A percentile compares a stretch with the other conserved stretches of the same genome.
Evolutionary conservation across 345 rosid genomes (phyloP).

Genomic region (Arabis hirsuta): DNA sequence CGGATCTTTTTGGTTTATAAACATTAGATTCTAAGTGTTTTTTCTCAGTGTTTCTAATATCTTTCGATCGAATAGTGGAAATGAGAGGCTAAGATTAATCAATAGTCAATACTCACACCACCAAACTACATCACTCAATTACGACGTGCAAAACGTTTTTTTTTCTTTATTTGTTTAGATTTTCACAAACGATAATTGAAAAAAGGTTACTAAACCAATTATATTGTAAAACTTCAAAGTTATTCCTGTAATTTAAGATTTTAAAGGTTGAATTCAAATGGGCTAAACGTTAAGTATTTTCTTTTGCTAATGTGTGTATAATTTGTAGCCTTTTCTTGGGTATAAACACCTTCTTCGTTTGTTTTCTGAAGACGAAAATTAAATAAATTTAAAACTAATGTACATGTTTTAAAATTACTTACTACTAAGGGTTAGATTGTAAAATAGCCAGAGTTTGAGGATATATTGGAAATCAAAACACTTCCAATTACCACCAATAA

Average conservation of each 20-base stretch:
- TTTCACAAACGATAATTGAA: not conserved
- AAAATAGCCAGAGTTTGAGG: slow-evolving; percentile 13
- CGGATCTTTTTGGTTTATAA: slow-evolving; percentile 15
- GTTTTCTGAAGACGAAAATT: no score
- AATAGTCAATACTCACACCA: not conserved
- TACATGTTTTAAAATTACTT: not conserved
- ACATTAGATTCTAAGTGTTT: slow-evolving; percentile 5
- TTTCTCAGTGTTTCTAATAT: not conserved
- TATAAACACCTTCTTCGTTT: no score
- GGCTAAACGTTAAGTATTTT: no score
- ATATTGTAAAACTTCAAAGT: not conserved
- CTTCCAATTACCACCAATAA: not conserved
- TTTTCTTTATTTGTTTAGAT: not conserved
- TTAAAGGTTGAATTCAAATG: no score
- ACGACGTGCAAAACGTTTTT: slow-evolving; percentile 25
- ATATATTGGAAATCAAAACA: slow-evolving; percentile 18
- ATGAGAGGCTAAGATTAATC: no score
- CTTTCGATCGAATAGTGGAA: not conserved
- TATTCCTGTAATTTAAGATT: no score
- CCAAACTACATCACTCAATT: slow-evolving; percentile 26
- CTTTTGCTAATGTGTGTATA: no score
- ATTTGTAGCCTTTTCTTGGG: no score
- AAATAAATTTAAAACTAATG: no score
- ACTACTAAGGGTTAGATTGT: slow-evolving; percentile 14
- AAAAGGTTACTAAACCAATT: not conserved